phyloP scores from a whole-genome alignment of 345 rosid genomes.

The Salix arbutifolia region DNA sequence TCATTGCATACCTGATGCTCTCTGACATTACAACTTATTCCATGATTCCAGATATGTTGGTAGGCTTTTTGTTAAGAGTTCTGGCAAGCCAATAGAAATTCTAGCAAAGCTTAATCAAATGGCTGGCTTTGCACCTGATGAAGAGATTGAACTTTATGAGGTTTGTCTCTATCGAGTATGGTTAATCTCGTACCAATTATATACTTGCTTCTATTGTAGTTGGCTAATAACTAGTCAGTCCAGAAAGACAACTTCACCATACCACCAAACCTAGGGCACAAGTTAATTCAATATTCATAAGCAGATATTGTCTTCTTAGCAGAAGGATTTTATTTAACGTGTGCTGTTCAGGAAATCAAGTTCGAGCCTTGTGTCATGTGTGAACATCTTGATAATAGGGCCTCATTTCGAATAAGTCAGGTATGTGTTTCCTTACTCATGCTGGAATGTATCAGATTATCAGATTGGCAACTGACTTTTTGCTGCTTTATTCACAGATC shows the following conservation, averaged over 20 bases:
- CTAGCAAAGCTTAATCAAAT: constrained; percentile 65
- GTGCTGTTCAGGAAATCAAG: constrained; percentile 72
- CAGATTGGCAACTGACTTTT: neutral
- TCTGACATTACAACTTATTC: constrained; percentile 19
- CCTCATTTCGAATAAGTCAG: constrained; percentile 68
- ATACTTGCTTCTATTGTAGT: neutral
- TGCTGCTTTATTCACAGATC: constrained; percentile 39
- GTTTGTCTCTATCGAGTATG: constrained; percentile 30
- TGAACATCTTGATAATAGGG: constrained; percentile 73
- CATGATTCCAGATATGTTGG: constrained; percentile 65
- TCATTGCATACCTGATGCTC: neutral
- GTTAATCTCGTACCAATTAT: neutral
- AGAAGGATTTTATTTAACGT: constrained; percentile 1
- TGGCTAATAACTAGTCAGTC: neutral
- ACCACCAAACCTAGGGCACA: neutral
- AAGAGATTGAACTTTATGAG: constrained; percentile 88
- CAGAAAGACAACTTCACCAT: neutral
- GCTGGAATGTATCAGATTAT: neutral
- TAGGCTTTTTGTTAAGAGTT: constrained; percentile 73
- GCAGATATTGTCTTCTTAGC: neutral
- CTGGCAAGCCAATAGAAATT: constrained; percentile 75
- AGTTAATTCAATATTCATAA: neutral
- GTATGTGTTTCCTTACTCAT: constrained; percentile 26
- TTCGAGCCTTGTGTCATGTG: constrained; percentile 93
- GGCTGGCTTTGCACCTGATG: constrained; percentile 89